phyloP scores from a whole-genome alignment of 371 early-diverging fungal species.

The Mucor circinelloides region DNA sequence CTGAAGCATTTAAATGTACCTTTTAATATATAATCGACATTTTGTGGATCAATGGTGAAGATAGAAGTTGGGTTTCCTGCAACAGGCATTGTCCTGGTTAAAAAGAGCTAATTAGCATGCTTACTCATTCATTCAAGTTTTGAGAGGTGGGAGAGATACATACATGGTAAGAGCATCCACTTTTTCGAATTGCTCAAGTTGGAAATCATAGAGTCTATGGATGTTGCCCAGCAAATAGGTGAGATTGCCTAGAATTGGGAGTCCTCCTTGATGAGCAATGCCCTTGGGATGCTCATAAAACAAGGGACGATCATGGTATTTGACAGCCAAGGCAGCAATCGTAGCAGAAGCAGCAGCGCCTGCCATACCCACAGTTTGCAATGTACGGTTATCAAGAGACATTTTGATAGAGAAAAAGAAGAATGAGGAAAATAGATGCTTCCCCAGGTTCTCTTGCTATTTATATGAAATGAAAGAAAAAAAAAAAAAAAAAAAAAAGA shows the following conservation, averaged over 20 bases:
- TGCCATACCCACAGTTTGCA: constrained; percentile 11
- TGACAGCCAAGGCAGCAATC: constrained; percentile 21
- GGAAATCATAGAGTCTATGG: constrained; percentile 24
- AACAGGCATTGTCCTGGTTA: constrained; percentile 24
- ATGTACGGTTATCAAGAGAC: constrained; percentile 6
- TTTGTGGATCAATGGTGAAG: constrained; percentile 46
- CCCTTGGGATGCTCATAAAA: constrained; percentile 40
- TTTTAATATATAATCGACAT: constrained; percentile 39
- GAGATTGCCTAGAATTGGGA: constrained; percentile 35
- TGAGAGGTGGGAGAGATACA: neutral
- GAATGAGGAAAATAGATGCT: neutral
- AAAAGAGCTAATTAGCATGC: neutral
- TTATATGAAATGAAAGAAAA: neutral
- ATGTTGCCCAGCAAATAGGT: constrained; percentile 25
- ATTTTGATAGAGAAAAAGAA: neutral
- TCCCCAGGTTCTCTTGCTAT: neutral
- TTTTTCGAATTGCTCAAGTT: constrained; percentile 5
- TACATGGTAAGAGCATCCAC: constrained; percentile 28
- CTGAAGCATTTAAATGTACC: neutral
- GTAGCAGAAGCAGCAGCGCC: constrained; percentile 15
- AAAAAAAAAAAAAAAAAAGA: too few species aligned
- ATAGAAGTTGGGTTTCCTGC: constrained; percentile 35
- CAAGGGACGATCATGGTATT: constrained; percentile 39
- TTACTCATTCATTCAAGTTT: neutral
- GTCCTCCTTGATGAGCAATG: constrained; percentile 26